These are phyloP conservation scores for Gypsophila paniculata DNA, from an alignment of 179 eudicot genomes.

Conservation along the genomic window DNA sequence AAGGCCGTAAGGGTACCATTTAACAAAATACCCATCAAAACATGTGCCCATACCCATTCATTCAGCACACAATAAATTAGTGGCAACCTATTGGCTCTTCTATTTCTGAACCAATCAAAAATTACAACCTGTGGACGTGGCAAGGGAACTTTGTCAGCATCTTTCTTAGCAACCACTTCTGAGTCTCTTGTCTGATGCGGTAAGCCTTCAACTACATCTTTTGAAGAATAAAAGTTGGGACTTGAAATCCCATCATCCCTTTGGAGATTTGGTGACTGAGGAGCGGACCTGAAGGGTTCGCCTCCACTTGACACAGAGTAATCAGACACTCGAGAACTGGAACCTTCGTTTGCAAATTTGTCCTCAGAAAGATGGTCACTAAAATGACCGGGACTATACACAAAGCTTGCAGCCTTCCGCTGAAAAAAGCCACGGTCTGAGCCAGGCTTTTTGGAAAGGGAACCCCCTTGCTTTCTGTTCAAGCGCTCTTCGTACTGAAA, in stretches of 20 bases:
- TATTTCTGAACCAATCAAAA: slow-evolving; percentile 11
- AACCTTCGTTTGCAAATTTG: slow-evolving; percentile 58
- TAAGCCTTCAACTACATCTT: slow-evolving; percentile 30
- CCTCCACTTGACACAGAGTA: slow-evolving; percentile 65
- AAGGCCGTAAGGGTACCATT: neutral
- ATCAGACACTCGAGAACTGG: slow-evolving; percentile 64
- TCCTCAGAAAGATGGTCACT: slow-evolving; percentile 57
- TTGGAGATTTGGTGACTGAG: slow-evolving; percentile 58
- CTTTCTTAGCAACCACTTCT: slow-evolving; percentile 33
- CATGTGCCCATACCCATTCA: slow-evolving; percentile 8
- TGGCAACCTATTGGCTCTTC: neutral
- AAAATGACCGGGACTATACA: slow-evolving; percentile 66
- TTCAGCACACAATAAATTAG: neutral
- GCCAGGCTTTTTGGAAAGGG: slow-evolving; percentile 72
- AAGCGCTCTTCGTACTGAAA: slow-evolving; percentile 82
- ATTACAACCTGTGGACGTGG: slow-evolving; percentile 53
- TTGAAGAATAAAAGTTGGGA: slow-evolving; percentile 46
- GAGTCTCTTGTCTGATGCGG: slow-evolving; percentile 30
- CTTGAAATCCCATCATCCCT: slow-evolving; percentile 47
- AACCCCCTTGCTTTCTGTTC: slow-evolving; percentile 59
- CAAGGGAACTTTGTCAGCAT: slow-evolving; percentile 31
- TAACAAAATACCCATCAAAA: slow-evolving; percentile 3
- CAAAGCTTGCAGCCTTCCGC: slow-evolving; percentile 55
- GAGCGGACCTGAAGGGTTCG: slow-evolving; percentile 58
- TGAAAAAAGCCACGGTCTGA: slow-evolving; percentile 64